phyloP scores from a whole-genome alignment of 2,329 filamentous ascomycete species.

The Penicillium sp. region DNA sequence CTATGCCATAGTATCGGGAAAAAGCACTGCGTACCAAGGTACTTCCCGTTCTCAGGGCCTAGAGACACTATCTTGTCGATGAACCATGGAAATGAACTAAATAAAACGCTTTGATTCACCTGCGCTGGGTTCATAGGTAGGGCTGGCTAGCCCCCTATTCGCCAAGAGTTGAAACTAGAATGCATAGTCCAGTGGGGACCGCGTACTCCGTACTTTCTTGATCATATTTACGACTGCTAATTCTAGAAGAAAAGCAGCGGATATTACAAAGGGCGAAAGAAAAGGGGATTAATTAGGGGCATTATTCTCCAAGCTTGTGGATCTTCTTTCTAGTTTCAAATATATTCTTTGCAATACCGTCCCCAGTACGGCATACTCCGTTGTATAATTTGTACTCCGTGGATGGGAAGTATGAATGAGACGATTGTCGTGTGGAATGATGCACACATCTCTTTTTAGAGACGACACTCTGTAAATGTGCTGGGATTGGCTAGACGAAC shows the following conservation, averaged over 20 bases:
- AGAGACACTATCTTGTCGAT: not conserved
- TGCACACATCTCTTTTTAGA: conserved; percentile 3
- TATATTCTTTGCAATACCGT: not conserved
- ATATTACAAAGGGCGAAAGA: not conserved
- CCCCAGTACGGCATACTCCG: not conserved
- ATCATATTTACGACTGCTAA: conserved; percentile 1
- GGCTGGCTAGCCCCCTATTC: conserved; percentile 22
- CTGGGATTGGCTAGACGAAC: not conserved
- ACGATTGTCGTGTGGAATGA: conserved; percentile 2
- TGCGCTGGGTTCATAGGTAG: conserved; percentile 2
- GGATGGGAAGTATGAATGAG: not conserved
- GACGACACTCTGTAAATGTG: not conserved
- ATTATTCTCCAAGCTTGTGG: conserved; percentile 1
- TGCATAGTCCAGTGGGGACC: conserved; percentile 12
- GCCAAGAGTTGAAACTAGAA: conserved; percentile 20
- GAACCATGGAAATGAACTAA: conserved; percentile 3
- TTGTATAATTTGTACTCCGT: not conserved
- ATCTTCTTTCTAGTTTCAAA: not conserved
- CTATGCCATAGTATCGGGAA: not conserved
- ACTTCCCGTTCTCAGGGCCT: not conserved
- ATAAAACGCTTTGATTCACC: conserved; percentile 1
- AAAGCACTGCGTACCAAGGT: not conserved
- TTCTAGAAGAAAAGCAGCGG: conserved; percentile 6
- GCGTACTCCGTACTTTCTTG: not conserved
- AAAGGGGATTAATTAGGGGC: conserved; percentile 22